These are phyloP conservation scores for Coemansia asiatica DNA, from an alignment of 192 early-diverging fungal species.

Conservation along the genomic window DNA sequence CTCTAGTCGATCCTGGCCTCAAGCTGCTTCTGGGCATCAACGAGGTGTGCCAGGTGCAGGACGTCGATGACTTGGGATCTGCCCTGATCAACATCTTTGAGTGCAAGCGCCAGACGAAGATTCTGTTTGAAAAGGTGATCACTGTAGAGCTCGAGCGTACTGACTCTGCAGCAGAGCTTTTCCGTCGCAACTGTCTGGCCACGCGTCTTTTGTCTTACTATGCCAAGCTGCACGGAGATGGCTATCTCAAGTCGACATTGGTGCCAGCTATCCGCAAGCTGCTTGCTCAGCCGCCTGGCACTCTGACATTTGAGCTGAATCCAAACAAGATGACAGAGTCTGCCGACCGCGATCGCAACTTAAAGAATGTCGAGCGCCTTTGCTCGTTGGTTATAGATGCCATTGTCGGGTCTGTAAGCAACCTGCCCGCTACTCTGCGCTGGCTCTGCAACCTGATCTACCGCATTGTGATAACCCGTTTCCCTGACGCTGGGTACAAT, in stretches of 20 bases:
- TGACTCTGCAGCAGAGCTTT: conserved; percentile 78
- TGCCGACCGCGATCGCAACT: conserved; percentile 71
- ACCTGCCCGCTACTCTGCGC: conserved; percentile 71
- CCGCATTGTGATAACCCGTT: conserved; percentile 72
- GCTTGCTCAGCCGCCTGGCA: conserved; percentile 60
- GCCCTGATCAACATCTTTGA: conserved; percentile 81
- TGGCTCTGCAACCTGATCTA: conserved; percentile 82
- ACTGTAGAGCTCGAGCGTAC: conserved; percentile 85
- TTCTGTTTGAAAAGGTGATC: conserved; percentile 77
- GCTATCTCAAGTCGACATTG: conserved; percentile 79
- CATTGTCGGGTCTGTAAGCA: conserved; percentile 70
- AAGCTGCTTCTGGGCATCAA: conserved; percentile 79
- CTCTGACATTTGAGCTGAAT: conserved; percentile 89
- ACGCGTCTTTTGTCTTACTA: conserved; percentile 83
- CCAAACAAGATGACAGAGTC: conserved; percentile 68
- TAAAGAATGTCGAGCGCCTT: conserved; percentile 74
- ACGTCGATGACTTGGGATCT: conserved; percentile 85
- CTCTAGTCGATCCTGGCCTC: conserved; percentile 70
- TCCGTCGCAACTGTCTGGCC: conserved; percentile 90
- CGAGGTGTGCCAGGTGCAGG: conserved; percentile 80
- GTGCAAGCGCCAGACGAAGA: conserved; percentile 65
- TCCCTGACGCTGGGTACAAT: conserved; percentile 80
- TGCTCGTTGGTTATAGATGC: conserved; percentile 79
- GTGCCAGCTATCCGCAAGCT: conserved; percentile 77
- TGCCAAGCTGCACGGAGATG: conserved; percentile 76